Conservation (phyloP, 2,329 filamentous ascomycete genomes). For the Cercospora zeina region DNA sequence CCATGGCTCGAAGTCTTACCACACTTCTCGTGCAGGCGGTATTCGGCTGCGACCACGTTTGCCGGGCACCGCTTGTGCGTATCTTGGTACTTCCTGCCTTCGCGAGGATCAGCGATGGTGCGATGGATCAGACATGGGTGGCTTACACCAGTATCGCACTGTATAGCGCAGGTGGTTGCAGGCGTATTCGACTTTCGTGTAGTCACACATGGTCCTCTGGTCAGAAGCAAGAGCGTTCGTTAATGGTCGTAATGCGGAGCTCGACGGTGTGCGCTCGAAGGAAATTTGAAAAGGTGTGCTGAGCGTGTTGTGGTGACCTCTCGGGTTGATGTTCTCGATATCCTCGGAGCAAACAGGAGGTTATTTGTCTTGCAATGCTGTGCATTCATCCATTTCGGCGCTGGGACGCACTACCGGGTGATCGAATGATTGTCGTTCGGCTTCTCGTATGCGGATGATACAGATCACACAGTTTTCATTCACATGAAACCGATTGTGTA, state of each 20-base stretch:
- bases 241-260: background rate
- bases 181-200: conserved; percentile 59
- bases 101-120: conserved; percentile 5
- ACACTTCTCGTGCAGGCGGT: conserved; percentile 52
- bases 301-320: background rate
- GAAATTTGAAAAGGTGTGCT: background rate
- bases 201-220: conserved; percentile 55
- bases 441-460: conserved; percentile 24
- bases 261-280: background rate
- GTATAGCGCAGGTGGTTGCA: conserved; percentile 58
- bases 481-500: background rate
- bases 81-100: conserved; percentile 50
- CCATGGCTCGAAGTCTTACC: conserved; percentile 37
- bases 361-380: conserved; percentile 24
- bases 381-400: conserved; percentile 28
- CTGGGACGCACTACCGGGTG: conserved; percentile 13
- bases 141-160: conserved; percentile 57
- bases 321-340: background rate
- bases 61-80: conserved; percentile 58
- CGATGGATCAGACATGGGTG: background rate
- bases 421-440: conserved; percentile 15
- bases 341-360: conserved; percentile 24
- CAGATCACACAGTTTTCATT: conserved; percentile 15
- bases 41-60: conserved; percentile 57
- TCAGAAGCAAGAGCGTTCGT: background rate